Evolutionary conservation across 139 green algal species (phyloP).

Genomic region (Picochlorum sp.): DNA sequence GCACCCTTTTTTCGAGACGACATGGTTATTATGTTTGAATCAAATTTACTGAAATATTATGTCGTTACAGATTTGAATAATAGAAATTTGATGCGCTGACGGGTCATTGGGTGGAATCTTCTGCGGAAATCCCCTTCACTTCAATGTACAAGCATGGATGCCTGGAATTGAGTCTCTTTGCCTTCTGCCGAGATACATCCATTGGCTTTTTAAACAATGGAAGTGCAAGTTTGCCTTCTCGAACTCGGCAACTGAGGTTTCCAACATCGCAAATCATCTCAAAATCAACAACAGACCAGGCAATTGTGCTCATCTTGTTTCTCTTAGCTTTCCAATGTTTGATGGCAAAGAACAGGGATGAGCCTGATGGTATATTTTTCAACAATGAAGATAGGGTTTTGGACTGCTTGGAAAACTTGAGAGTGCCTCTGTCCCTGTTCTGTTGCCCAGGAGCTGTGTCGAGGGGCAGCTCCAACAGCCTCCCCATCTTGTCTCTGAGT

Average conservation of each 20-base stretch:
- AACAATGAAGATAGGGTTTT: conserved; percentile 16
- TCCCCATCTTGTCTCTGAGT: conserved; percentile 17
- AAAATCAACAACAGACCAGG: conserved; percentile 29
- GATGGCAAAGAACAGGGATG: conserved; percentile 31
- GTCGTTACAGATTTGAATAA: too few relatives aligned
- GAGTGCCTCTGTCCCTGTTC: conserved; percentile 7
- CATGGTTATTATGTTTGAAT: not conserved
- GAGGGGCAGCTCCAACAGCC: conserved; percentile 24
- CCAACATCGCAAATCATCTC: conserved; percentile 25
- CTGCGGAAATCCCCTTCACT: not conserved
- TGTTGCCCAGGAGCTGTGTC: conserved; percentile 31
- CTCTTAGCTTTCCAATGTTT: conserved; percentile 34
- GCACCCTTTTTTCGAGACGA: not conserved
- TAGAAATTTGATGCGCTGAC: too few relatives aligned
- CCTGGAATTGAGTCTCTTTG: not conserved
- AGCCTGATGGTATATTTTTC: conserved; percentile 11
- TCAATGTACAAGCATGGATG: conserved; percentile 2
- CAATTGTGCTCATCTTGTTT: conserved; percentile 20
- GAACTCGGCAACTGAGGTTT: conserved; percentile 9
- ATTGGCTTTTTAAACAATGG: conserved; percentile 29
- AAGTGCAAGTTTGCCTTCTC: conserved; percentile 14
- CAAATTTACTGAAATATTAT: too few relatives aligned
- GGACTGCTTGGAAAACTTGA: conserved; percentile 20
- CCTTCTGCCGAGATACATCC: conserved; percentile 8
- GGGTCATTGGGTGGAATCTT: not conserved